Evolutionary conservation across 441 rosid genomes (phyloP), one percentile per base, ranked within the genome.

Genomic region (Arabidopsis hybrid): DNA sequence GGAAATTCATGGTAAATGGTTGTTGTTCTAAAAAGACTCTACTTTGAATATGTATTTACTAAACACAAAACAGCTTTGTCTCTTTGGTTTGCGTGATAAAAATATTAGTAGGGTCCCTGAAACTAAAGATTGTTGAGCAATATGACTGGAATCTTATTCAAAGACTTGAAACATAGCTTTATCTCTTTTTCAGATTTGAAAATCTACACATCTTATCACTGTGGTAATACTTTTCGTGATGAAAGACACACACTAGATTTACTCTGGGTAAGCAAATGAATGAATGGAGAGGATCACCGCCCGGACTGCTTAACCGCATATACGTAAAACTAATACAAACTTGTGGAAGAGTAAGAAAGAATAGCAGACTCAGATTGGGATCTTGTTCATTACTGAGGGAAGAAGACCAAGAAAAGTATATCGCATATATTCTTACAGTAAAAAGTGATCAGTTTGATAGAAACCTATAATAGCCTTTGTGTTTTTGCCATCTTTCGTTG

Each of bases 81-180:
- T 16, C 31, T 49, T 49, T 66, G 43, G 40, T 67, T 46, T 67
- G 58, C 29, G 69, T 67, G 73, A 68, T 69, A 29, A 69, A 49
- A 69, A 21, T 38, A 62, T 63, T 31, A 63, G 66, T 76, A 76
- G 75, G 53, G 75, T 70, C 75, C 53, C 32, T 57, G 47, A 47
- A 57, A 64, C 61, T 53, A 40, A 69, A 70, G 71, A 76, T 62
- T 76, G 71, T 70, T 17, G 16, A 70, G 60, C 79, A 76, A 76
- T 76, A 71, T 63, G 60, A 4, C 61, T 14, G 66, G 79, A 70
- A 76, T 76, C 71, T 74, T 70, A 58, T 63, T 62, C 75, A 60
- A 34, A 60, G 64, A 52, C 46, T n/a, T 46, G 1, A 38, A 74
- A 60, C 55, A 13, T 72, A n/a, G 29, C 75, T 76, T 76, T 76